phyloP scores from a whole-genome alignment of 106 monocot species.

The Dendrobium officinale region DNA sequence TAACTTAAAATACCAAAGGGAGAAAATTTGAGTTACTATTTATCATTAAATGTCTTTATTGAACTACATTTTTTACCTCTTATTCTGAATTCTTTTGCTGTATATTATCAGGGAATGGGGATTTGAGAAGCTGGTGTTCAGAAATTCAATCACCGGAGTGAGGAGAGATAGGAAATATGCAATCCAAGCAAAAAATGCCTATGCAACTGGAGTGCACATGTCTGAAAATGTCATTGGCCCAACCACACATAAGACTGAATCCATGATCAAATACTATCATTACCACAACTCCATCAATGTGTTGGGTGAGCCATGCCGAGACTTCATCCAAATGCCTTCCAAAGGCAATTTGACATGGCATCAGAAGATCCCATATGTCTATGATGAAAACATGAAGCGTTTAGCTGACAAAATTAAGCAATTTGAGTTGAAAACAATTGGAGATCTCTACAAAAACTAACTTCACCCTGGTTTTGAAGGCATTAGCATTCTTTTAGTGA shows the following conservation, averaged over 20 bases:
- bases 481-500: no score
- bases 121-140: conserved; percentile 66
- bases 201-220: conserved; percentile 73
- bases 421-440: conserved; percentile 27
- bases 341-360: conserved; percentile 17
- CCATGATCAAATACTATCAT: conserved; percentile 54
- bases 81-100: not conserved
- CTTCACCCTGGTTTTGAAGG: no score
- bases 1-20: no score
- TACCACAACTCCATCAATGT: conserved; percentile 62
- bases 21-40: no score
- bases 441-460: not conserved
- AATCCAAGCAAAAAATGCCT: conserved; percentile 44
- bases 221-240: conserved; percentile 48
- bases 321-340: conserved; percentile 20
- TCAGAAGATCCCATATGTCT: conserved; percentile 39
- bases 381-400: conserved; percentile 33
- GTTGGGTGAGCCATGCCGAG: conserved; percentile 40
- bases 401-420: conserved; percentile 18
- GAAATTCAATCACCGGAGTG: conserved; percentile 24
- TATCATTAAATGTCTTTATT: no score
- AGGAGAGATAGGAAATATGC: conserved; percentile 49
- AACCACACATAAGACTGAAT: conserved; percentile 37
- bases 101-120: conserved; percentile 47
- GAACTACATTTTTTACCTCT: not conserved